A percentile compares a stretch with the other conserved stretches of the same genome.
Evolutionary conservation across 2,329 filamentous ascomycete species (phyloP).

Genomic region (Monosporascus sp.): DNA sequence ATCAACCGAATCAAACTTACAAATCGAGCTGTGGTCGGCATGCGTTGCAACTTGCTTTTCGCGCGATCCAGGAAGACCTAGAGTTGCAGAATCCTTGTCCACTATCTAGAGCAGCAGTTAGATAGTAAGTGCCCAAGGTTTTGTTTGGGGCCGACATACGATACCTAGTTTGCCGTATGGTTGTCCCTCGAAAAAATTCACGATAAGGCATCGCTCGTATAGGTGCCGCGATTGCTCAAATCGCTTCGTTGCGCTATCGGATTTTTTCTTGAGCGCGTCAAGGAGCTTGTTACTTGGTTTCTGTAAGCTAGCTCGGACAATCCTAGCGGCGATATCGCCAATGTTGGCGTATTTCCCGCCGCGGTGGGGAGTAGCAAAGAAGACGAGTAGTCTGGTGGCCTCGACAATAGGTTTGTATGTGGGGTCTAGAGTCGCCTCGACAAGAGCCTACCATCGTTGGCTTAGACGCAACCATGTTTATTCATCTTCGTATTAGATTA

Average conservation of each 20-base stretch:
- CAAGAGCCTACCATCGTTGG: constrained; percentile 2
- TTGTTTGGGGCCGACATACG: not conserved
- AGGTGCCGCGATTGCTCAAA: constrained; percentile 8
- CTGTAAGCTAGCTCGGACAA: constrained; percentile 3
- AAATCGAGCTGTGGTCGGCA: constrained; percentile 8
- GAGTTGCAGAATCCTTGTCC: constrained; percentile 2
- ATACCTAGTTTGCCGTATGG: constrained; percentile 4
- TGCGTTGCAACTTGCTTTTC: constrained; percentile 7
- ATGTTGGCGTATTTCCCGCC: constrained; percentile 7
- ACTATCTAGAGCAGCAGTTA: constrained; percentile 6
- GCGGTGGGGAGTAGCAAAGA: constrained; percentile 7
- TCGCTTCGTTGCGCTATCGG: constrained; percentile 1
- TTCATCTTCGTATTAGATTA: too few relatives aligned
- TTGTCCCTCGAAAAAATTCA: constrained; percentile 8
- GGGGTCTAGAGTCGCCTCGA: constrained; percentile 4
- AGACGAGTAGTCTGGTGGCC: constrained; percentile 8
- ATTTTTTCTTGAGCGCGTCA: constrained; percentile 1
- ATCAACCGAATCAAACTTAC: constrained; percentile 4
- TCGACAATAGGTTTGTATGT: constrained; percentile 2
- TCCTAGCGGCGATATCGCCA: constrained; percentile 3
- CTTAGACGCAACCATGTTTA: too few relatives aligned
- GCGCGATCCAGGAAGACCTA: constrained; percentile 7
- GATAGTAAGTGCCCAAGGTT: not conserved
- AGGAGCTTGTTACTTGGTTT: constrained; percentile 8
- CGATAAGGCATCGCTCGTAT: constrained; percentile 4